Conservation (phyloP, 805 yeast species). For the Saturnispora halmiae region DNA sequence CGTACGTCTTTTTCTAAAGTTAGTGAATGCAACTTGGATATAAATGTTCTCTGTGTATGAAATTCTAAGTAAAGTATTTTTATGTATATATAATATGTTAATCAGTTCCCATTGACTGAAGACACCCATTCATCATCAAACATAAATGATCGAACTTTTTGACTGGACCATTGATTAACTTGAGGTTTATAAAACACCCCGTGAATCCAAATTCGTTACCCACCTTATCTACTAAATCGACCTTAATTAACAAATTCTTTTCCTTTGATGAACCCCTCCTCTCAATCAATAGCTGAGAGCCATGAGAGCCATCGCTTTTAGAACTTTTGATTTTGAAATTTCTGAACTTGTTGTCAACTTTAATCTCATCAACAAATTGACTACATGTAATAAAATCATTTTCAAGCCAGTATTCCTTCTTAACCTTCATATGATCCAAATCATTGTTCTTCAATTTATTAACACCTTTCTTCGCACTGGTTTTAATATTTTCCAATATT, state of each 20-base stretch:
- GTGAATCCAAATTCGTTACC: conserved; percentile 28
- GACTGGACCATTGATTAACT: conserved; percentile 18
- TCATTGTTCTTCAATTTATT: background rate
- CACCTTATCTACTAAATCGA: conserved; percentile 22
- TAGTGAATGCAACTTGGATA: background rate
- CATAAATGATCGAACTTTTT: conserved; percentile 19
- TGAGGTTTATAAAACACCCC: conserved; percentile 25
- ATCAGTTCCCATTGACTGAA: background rate
- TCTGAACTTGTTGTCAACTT: background rate
- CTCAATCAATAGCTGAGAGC: conserved; percentile 1
- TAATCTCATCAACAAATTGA: conserved; percentile 4
- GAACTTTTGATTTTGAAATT: background rate
- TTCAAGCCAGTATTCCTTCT: conserved; percentile 12
- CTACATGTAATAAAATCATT: conserved; percentile 11
- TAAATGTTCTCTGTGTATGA: no score
- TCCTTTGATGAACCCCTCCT: conserved; percentile 8
- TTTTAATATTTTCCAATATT: background rate
- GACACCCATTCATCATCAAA: background rate
- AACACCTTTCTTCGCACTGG: background rate
- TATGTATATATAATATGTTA: no score
- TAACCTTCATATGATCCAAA: background rate
- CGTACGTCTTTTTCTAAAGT: no score
- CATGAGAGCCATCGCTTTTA: background rate
- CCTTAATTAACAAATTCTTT: conserved; percentile 11
- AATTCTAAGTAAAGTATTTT: no score